Evolutionary conservation across 2,329 filamentous ascomycete genomes (phyloP), one percentile per base, ranked within the genome.

Genomic region (Xylariaceae sp.): DNA sequence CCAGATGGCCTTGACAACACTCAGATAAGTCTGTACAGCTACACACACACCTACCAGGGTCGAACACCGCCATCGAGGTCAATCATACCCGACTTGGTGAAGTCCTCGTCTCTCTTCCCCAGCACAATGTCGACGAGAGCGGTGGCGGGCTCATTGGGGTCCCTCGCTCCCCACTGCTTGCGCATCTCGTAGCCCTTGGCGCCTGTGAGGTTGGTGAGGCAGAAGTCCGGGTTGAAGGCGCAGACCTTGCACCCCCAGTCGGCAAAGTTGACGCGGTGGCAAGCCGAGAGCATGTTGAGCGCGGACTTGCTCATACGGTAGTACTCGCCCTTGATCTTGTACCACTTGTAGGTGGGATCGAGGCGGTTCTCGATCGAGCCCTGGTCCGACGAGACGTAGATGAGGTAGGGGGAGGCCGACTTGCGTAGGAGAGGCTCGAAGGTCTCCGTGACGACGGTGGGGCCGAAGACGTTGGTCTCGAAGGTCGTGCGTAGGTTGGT

Each of bases 401-500:
- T 53, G 47, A 71, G 47, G 35, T 60, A 61, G 5, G 64, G 62
- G 12, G 53, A 56, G 2, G 49, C 30, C 2, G 63, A 62, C 19
- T 62, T 66, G 15, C 49, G 44, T 6, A 71, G 63, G 2, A 71
- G 53, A 5, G 63, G 62, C 46, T 63, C 59, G 11, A 71, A 47
- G 0, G 62, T 55, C 43, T 68, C 59, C 1, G 67, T 65, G 7
- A 68, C 45, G 1, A 65, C 31, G 11, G 58, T 35, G 2, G 58
- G 54, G 6, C 66, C 63, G 33, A 69, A 62, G 32, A 61, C 60
- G 57, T 71, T 71, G 42, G 64, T 62, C 48, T 82, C 78, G 51
- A 83, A 76, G 1, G 65, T 69, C 9, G 65, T 63, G 17, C 72
- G 72, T 55, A 81, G 71, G 11, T 81, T 73, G 67, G 81, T 74